Evolutionary conservation across 371 early-diverging fungal species (phyloP), one percentile per base, ranked within the genome.

Genomic region (Rhizomucor miehei): DNA sequence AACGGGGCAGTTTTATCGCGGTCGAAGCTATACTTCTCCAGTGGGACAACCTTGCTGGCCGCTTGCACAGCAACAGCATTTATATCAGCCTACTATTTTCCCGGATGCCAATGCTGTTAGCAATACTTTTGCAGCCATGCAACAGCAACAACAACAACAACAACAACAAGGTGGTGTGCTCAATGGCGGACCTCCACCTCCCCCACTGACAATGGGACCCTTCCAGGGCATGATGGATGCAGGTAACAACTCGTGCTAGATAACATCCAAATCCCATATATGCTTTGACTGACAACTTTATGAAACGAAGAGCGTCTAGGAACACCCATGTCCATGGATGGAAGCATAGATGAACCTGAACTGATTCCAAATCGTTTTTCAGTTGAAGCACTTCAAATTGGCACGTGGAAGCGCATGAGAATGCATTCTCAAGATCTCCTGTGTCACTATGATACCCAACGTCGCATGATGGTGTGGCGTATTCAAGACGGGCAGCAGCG

Each of bases 391-490:
- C 69, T 91, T 44, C 70, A 81, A 24, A 87, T 91, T 51, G 91
- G 91, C 19, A 84, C 82, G 2, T 91, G 91, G 91, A 85, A 88
- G 51, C 79, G 91, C 40, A 79, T 89, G 67, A 68, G 71, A 16
- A 67, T 81, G 29, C 64, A 71, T 21, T 44, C 63, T 36, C 69
- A 77, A 0, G 87, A 87, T 54, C 61, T 91, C 46, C 59, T 79
- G 23, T 87, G 87, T 59, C 71, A 72, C 29, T 84, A 81, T 66
- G 72, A 83, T 40, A 69, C 69, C 10, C 62, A 66, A 14, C 77
- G 75, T 21, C 77, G 78, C 12, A 59, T 67, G 29, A 71, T 86
- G 69, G 67, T 81, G 3, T 89, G 88, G 87, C 76, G 81, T 52
- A 84, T 91, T 45, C 75, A 76, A 21, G 89, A 89, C 57, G 74